Evolutionary conservation across 441 rosid genomes (phyloP), one percentile per base, ranked within the genome.

Genomic region (Gossypium aridum): DNA sequence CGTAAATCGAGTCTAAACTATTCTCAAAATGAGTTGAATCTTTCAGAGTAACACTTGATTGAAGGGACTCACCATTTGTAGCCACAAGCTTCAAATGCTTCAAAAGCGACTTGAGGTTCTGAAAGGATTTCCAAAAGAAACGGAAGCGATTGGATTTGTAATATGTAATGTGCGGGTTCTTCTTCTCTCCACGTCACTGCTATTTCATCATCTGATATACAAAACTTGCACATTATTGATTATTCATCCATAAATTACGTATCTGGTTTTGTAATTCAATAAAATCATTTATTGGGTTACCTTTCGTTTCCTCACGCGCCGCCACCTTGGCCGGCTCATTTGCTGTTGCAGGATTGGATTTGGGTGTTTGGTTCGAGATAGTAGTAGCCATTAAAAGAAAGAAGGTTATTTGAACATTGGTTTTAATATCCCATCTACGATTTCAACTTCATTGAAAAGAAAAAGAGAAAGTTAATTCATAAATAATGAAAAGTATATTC

Each of bases 1-100:
- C 47, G 47, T 39, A 2, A 39, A 39, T 39, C 47, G 47, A 39
- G 47, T 39, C 47, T 39, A 39, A 9, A 39, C 47, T 39, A 39
- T 39, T 39, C 47, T 39, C 47, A 39, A 39, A 39, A 39, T 39
- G 47, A 39, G 47, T 39, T 39, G 47, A 39, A 39, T 39, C 13
- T 39, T 39, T 39, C 3, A 9, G 12, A 39, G 47, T 39, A 39
- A 2, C 8, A 39, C 13, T 39, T 39, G 47, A 39, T 39, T 39
- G 47, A 39, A 39, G 47, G 60, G 60, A 65, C 72, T 68, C 43
- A 68, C 72, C 72, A 68, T 23, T 25, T 49, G 59, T 68, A 0
- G 59, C 23, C 23, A 23, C 43, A 0, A 51, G 39, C 72, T 49
- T n/a, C 3, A 51, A 68, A 68, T 8, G 12, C 60, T 31, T 31